Evolutionary conservation across 2,329 filamentous ascomycete species (phyloP).

Genomic region (Macrophomina phaseolina): DNA sequence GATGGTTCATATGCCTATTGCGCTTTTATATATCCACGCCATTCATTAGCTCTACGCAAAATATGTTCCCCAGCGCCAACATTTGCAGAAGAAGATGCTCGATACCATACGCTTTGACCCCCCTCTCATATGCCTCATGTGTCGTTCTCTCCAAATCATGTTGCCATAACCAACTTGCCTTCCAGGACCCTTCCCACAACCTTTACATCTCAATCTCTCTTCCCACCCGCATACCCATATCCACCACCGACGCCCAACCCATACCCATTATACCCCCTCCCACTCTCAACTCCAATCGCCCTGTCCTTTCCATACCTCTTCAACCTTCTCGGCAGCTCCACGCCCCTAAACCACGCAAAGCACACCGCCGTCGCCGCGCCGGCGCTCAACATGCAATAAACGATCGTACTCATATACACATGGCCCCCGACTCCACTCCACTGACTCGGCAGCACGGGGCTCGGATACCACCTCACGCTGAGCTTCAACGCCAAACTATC

Average conservation of each 20-base stretch:
- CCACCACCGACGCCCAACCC: conserved; percentile 44
- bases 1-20: background rate
- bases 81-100: background rate
- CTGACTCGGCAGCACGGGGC: conserved; percentile 67
- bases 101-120: background rate
- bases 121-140: background rate
- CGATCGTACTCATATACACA: conserved; percentile 55
- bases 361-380: conserved; percentile 57
- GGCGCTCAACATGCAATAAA: conserved; percentile 57
- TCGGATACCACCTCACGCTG: conserved; percentile 86
- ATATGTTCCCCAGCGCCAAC: background rate
- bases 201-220: conserved; percentile 46
- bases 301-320: conserved; percentile 65
- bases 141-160: background rate
- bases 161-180: background rate
- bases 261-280: conserved; percentile 45
- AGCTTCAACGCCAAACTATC: conserved; percentile 81
- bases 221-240: conserved; percentile 53
- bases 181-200: background rate
- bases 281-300: conserved; percentile 41
- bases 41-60: background rate
- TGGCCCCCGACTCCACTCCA: conserved; percentile 60
- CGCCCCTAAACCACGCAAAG: conserved; percentile 60
- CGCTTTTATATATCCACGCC: background rate
- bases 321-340: conserved; percentile 57